Evolutionary conservation across 352 stramenopile species (phyloP), one percentile per base, ranked within the genome.

Genomic region (Globisporangium apiculatum): DNA sequence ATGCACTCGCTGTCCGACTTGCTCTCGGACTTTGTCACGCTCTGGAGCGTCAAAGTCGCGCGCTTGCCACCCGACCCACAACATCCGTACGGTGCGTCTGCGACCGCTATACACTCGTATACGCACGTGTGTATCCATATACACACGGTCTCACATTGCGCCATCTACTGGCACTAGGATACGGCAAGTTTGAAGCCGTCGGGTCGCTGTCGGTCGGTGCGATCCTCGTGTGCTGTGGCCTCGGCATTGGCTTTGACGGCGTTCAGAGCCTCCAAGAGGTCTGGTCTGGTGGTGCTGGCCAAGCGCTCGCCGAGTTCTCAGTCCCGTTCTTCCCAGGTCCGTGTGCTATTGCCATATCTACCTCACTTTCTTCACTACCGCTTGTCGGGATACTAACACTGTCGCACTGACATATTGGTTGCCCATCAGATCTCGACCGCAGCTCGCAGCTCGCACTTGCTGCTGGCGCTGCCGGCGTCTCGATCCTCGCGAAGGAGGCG

Each of bases 1-100:
- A 94, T 87, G 17, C 97, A 99, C 78, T 98, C 91, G 12, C 65
- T 99, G 5, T 97, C 83, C 9, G 97, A 99, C 79, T 73, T 99
- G 53, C 76, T 98, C 42, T 97, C 82, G 35, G 97, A 99, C 66
- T 91, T 98, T 64, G 95, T 99, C 42, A 99, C 97, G 31, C 73
- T 99, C 5, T 98, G 87, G 87, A 92, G 84, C 43, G 88, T 98
- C 24, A 76, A 85, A 49, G 75, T 98, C 36, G 91, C 89, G 47
- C 79, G 94, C 18, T 73, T 98, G 14, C 96, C 96, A 14, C 89
- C 96, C 4, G 96, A 99, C 63, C 85, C 87, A 47, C 91, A 98
- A 70, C 88, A 96, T 59, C 89, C 87, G 14, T 96, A 95, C 50
- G 84, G 82, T 87, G 55, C 8, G 58, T 24, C 14, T 31, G 24